Percentiles rank a stretch among this genome's conserved stretches.
phyloP scores from a whole-genome alignment of 73 alveolate genomes.

The Urostyla sp. region DNA sequence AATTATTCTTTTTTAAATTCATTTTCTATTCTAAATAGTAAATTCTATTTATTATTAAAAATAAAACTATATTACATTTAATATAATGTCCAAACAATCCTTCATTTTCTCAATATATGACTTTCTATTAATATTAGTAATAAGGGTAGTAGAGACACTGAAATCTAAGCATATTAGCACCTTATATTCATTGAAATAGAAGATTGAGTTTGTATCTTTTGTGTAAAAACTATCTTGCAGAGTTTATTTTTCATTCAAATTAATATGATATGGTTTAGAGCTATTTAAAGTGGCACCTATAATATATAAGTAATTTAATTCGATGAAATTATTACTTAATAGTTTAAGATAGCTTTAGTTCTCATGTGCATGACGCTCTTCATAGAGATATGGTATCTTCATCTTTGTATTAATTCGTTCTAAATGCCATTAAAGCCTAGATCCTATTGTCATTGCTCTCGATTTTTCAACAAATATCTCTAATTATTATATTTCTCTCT shows the following conservation, averaged over 20 bases:
- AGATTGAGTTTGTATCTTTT: conserved; percentile 42
- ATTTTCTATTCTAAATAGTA: conserved; percentile 24
- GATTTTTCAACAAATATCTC: conserved; percentile 37
- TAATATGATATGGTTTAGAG: neutral
- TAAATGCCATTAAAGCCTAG: conserved; percentile 37
- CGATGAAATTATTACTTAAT: neutral
- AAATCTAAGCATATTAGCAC: conserved; percentile 25
- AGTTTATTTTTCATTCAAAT: neutral
- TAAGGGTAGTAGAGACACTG: conserved; percentile 29
- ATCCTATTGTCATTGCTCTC: conserved; percentile 34
- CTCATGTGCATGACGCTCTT: too few relatives aligned
- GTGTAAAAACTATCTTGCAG: neutral
- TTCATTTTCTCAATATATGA: conserved; percentile 40
- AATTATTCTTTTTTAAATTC: neutral
- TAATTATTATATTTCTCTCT: conserved; percentile 7
- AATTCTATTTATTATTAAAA: neutral
- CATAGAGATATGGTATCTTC: neutral
- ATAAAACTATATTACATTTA: neutral
- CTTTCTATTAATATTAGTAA: neutral
- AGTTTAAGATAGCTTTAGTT: neutral
- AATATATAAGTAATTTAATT: conserved; percentile 17
- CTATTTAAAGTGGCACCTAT: neutral
- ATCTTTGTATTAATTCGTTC: neutral
- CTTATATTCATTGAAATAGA: conserved; percentile 32
- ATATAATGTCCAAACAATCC: conserved; percentile 19